Evolutionary conservation across 768 basidiomycete species (phyloP), one percentile per base, ranked within the genome.

Genomic region (Auriscalpium microsporum): DNA sequence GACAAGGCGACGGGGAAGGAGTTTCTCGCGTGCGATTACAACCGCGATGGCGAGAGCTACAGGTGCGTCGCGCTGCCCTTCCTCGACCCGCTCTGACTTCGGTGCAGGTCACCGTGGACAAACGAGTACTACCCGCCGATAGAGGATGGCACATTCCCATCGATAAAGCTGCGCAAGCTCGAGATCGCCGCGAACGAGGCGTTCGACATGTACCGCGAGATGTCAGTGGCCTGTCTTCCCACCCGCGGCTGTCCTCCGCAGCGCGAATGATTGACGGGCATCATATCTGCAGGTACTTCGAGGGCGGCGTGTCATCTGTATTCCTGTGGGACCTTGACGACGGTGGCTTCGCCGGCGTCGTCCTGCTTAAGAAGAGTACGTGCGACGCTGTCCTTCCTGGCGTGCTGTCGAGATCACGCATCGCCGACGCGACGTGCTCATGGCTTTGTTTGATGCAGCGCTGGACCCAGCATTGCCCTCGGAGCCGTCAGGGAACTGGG

Each of bases 241-340:
- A 28, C 28, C 28, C 28, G 28, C 21, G 28, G 28, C 28, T 2
- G 28, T 28, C 28, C 28, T 28, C 28, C 28, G 28, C 28, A 28
- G 28, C 28, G 28, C 36, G 51, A 45, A 34, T 49, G 13, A 40
- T 28, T 35, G 13, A n/a, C 35, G 47, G 37, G 0, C 10, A 4
- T 34, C 19, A 8, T 19, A 21, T 13, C 4, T 36, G 14, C 61
- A 90, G 87, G 79, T 99, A 99, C 75, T 99, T 84, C 69, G 96
- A 98, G 71, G 95, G 95, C n/a, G 96, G 96, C 4, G 86, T 92
- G 2, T 96, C 93, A 28, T 93, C 90, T 21, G 95, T 96, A 14
- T 99, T 94, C 71, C 82, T 99, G 17, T 99, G 96, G 96, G 95
- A 98, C 67, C 78, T 94, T 28, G 95, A 97, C 56, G 94, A 98